Evolutionary conservation across 331 rosid species (phyloP).

Genomic region (Quercus tomentella): DNA sequence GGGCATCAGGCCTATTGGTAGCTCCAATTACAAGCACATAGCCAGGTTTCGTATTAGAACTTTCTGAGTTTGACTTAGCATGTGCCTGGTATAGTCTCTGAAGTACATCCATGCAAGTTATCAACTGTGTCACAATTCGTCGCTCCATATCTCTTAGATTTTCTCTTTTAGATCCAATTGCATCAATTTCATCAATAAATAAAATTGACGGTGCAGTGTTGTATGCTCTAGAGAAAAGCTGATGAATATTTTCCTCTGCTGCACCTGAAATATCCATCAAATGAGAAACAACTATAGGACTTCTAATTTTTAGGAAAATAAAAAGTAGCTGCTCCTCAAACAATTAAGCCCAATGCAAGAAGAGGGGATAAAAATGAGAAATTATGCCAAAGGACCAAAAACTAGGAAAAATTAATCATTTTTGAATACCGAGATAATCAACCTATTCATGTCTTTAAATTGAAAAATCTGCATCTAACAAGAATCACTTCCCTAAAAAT

Average conservation of each 20-base stretch:
- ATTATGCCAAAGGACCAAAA: not conserved
- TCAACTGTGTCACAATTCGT: slow-evolving; percentile 70
- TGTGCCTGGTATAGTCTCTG: slow-evolving; percentile 30
- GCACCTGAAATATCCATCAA: slow-evolving; percentile 48
- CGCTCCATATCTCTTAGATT: slow-evolving; percentile 85
- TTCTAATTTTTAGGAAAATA: not conserved
- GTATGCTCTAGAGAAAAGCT: slow-evolving; percentile 69
- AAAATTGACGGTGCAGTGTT: slow-evolving; percentile 78
- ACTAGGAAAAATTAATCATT: not conserved
- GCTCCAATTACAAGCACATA: slow-evolving; percentile 94
- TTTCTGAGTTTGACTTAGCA: slow-evolving; percentile 25
- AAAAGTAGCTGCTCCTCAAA: not conserved
- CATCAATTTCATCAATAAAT: slow-evolving; percentile 84
- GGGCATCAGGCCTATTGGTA: slow-evolving; percentile 87
- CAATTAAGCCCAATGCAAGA: not conserved
- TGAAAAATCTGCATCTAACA: not conserved
- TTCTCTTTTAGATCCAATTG: slow-evolving; percentile 84
- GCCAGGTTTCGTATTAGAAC: slow-evolving; percentile 38
- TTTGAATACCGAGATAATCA: not conserved
- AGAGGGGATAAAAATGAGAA: not conserved
- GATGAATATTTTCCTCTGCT: slow-evolving; percentile 81
- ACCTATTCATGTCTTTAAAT: not conserved
- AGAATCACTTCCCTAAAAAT: not conserved
- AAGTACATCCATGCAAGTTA: slow-evolving; percentile 82
- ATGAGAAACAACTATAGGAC: not conserved